Base-by-base conservation (phyloP, 2,329 filamentous ascomycete species). In the Aureobasidium zeae region DNA sequence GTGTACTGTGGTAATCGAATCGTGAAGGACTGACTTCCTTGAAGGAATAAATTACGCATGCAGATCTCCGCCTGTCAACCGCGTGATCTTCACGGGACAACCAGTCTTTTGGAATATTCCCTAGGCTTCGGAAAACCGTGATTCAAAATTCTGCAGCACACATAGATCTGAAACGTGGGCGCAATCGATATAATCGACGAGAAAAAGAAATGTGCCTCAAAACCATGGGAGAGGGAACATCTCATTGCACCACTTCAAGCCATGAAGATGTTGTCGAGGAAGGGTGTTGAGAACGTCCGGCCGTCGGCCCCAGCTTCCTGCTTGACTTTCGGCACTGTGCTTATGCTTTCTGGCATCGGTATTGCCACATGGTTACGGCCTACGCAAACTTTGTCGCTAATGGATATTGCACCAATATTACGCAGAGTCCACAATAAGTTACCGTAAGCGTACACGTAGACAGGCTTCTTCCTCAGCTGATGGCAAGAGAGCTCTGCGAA, bases 41-140 rank as follows among this genome's bases (percentile, higher is more conserved):
- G n/a, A 34, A 43, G 21, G 21, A 24, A 34, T 30, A 43, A 43
- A 34, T 43, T 43, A 30, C 39, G 34, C 5, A 43, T 34, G 39
- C 30, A 43, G 39, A 43, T 43, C 39, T 43, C 39, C 39, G 29
- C 29, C 39, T 33, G 29, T 43, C 30, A 34, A 43, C 22, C 30
- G 39, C 34, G 26, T 34, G 39, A 43, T 43, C 39, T 43, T 28
- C 39, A 43, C 30, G 39, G 30, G 17, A 43, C 30, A 10, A 43
- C 39, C 30, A 28, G 34, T 24, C 11, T 15, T 34, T 17, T 33
- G 21, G 39, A 33, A 26, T 12, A 2, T 5, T 19, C 16, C 17
- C 30, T n/a, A 15, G n/a, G n/a, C n/a, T n/a, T n/a, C n/a, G n/a
- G n/a, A n/a, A n/a, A n/a, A n/a, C n/a, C n/a, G n/a, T n/a, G n/a